Evolutionary conservation across 352 stramenopile genomes (phyloP), one percentile per base, ranked within the genome.

Genomic region (Pythium biforme): DNA sequence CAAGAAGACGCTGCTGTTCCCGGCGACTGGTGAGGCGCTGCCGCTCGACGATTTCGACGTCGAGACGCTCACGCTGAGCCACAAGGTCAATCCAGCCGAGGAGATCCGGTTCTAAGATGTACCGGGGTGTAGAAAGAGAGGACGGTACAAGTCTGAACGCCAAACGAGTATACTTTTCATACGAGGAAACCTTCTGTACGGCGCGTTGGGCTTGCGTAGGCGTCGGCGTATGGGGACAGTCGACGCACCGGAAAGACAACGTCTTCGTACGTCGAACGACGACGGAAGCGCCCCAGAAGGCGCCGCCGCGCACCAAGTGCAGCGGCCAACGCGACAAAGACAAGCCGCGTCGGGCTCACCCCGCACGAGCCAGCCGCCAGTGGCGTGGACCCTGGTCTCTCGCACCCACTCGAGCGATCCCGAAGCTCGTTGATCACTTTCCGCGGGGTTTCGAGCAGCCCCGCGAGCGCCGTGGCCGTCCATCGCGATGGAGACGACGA

Each of bases 1-100:
- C 52, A 49, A 41, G 10, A 67, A 67, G 52, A 58, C 48, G 43
- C 29, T 67, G 20, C 37, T 61, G 60, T 58, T 67, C 48, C 60
- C 60, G 20, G 60, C 34, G 22, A 56, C 60, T 27, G 53, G 53
- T 8, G 33, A 67, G 12, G 17, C 43, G 33, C 20, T 67, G 23
- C 51, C 60, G 22, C 50, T 67, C 27, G 40, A 40, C 11, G 52
- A 61, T 31, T 67, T 67, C 43, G 46, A 62, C 19, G 60, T 67
- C 27, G 45, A 62, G 15, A 6, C 54, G 41, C 41, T 68, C 14
- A 47, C 47, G 33, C 45, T 68, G 6, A 50, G 10, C 6, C 50
- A 66, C 59, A 51, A 45, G 25, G 31, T 7, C 3, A 31, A 66
- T 20, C 25, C 37, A 15, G 45, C 49, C 14, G 59, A 66, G 5